Conservation (phyloP, 441 rosid genomes). For the Erodium moschatum region DNA sequence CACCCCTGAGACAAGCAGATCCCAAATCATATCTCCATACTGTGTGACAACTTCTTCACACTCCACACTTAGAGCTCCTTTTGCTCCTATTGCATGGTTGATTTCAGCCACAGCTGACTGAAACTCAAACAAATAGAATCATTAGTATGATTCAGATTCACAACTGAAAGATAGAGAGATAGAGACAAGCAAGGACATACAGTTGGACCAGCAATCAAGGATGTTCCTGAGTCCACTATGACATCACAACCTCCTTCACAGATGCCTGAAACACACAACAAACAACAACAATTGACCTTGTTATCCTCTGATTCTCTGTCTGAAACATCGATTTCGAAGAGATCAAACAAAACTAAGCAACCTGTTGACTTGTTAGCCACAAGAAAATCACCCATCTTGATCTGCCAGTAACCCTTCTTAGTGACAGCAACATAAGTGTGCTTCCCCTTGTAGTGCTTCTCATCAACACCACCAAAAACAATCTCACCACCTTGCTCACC, state of each 20-base stretch:
- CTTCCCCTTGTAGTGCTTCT: constrained; percentile 47
- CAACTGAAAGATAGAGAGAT: neutral
- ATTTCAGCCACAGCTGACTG: constrained; percentile 63
- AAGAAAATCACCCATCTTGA: constrained; percentile 57
- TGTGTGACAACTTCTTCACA: constrained; percentile 62
- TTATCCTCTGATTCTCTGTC: too few species aligned
- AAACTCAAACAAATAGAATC: neutral
- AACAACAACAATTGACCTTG: too few species aligned
- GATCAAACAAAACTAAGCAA: constrained; percentile 8
- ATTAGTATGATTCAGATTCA: neutral
- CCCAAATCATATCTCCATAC: constrained; percentile 67
- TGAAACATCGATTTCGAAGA: neutral
- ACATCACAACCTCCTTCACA: constrained; percentile 61
- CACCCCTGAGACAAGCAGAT: constrained; percentile 58
- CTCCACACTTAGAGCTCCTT: constrained; percentile 53
- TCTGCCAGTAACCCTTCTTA: constrained; percentile 78
- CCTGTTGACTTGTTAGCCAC: constrained; percentile 52
- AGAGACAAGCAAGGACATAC: constrained; percentile 26
- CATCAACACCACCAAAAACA: constrained; percentile 76
- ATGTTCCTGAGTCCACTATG: constrained; percentile 75
- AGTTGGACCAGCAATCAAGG: constrained; percentile 68
- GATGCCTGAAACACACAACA: constrained; percentile 32
- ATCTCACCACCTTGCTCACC: constrained; percentile 58
- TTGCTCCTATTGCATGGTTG: constrained; percentile 70
- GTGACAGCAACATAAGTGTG: constrained; percentile 65